A percentile compares a stretch with the other conserved stretches of the same genome.
These are phyloP conservation scores for Boletus sensibilis DNA, from an alignment of 768 basidiomycete species.

Conservation along the genomic window DNA sequence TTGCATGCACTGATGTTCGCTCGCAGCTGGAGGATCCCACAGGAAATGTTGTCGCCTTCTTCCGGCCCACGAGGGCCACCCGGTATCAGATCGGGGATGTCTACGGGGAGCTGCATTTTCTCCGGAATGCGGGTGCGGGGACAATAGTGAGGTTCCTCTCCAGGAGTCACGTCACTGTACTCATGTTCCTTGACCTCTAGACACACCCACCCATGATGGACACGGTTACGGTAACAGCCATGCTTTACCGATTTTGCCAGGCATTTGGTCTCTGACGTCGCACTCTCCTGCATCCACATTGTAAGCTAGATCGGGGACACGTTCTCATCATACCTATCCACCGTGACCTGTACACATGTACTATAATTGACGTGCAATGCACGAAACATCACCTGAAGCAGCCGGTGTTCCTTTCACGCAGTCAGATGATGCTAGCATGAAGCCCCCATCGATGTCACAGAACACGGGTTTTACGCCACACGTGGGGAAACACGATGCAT, in stretches of 20 bases:
- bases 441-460: constrained; percentile 18
- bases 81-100: constrained; percentile 87
- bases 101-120: constrained; percentile 81
- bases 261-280: constrained; percentile 44
- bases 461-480: constrained; percentile 32
- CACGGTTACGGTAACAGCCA: constrained; percentile 78
- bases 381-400: constrained; percentile 22
- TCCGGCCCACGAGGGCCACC: constrained; percentile 72
- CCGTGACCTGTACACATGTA: constrained; percentile 33
- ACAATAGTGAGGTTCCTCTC: constrained; percentile 59
- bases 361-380: constrained; percentile 31
- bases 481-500: constrained; percentile 36
- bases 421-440: constrained; percentile 19
- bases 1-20: constrained; percentile 7
- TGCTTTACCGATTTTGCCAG: constrained; percentile 80
- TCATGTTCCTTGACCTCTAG: constrained; percentile 39
- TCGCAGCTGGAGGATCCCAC: constrained; percentile 69
- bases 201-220: constrained; percentile 91
- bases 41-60: constrained; percentile 72
- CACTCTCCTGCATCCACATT: constrained; percentile 28
- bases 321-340: constrained; percentile 30
- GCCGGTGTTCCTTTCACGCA: constrained; percentile 20
- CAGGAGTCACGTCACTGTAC: constrained; percentile 17
- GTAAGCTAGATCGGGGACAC: constrained; percentile 32
- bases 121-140: constrained; percentile 74